phyloP scores from a whole-genome alignment of 176 grass and related monocot genomes.

The sorghum (Sorghum bicolor) region DNA sequence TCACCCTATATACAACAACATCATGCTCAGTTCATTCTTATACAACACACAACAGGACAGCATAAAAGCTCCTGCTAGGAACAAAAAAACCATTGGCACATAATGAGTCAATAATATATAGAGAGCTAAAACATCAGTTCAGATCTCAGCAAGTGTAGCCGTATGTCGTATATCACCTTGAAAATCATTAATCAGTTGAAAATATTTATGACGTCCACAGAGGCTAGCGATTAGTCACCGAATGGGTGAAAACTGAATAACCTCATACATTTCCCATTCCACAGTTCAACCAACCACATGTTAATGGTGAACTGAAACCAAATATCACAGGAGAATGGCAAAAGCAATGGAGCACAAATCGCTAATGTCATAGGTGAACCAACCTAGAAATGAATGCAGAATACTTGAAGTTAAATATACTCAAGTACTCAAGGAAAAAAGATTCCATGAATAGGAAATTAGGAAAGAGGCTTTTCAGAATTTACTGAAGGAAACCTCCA shows the following conservation, averaged over 20 bases:
- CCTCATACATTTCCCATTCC: neutral
- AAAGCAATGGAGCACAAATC: neutral
- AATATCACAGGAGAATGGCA: neutral
- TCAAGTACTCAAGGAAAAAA: neutral
- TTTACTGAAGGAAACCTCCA: neutral
- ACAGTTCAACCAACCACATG: neutral
- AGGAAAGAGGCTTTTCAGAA: neutral
- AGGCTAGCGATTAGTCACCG: neutral
- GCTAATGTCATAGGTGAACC: neutral
- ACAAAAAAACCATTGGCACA: neutral
- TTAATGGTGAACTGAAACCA: neutral
- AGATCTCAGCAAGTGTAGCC: neutral
- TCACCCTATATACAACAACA: neutral
- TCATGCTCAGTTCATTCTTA: neutral
- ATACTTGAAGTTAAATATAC: neutral
- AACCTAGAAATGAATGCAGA: neutral
- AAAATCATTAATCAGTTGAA: neutral
- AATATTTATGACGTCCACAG: neutral
- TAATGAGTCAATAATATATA: neutral
- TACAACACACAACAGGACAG: neutral
- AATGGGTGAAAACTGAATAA: neutral
- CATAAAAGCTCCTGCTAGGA: neutral
- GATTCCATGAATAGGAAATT: neutral
- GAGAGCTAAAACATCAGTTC: neutral
- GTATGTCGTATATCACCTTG: neutral